phyloP scores from a whole-genome alignment of 1,139 yeast species.

The Kodamaea arcana region DNA sequence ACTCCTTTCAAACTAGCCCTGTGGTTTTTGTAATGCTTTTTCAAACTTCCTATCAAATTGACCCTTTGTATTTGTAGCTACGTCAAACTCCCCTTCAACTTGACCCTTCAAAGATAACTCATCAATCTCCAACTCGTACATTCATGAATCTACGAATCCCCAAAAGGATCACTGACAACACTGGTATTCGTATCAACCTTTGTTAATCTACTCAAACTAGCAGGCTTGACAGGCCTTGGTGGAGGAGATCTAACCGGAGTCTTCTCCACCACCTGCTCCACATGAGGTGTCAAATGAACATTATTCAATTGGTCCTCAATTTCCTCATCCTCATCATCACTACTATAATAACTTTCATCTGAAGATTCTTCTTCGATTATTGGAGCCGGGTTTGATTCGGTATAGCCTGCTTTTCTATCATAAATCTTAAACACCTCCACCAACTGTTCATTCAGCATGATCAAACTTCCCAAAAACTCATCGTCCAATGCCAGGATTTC shows the following conservation, averaged over 20 bases:
- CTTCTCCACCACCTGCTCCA: constrained; percentile 6
- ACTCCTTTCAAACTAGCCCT: too few species aligned
- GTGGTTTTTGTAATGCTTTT: too few species aligned
- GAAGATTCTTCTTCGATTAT: constrained; percentile 24
- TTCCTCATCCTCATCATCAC: constrained; percentile 39
- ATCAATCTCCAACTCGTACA: too few species aligned
- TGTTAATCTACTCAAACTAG: constrained; percentile 14
- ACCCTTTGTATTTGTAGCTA: too few species aligned
- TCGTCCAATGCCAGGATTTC: constrained; percentile 48
- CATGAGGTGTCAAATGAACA: too few species aligned
- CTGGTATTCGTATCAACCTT: constrained; percentile 25
- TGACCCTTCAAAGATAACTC: too few species aligned
- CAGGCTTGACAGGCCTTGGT: constrained; percentile 30
- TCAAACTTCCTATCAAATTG: too few species aligned
- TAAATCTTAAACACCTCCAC: constrained; percentile 68
- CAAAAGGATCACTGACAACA: constrained; percentile 61
- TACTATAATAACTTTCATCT: constrained; percentile 40
- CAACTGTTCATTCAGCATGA: constrained; percentile 85
- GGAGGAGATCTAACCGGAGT: constrained; percentile 26
- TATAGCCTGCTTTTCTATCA: constrained; percentile 47
- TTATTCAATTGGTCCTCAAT: constrained; percentile 26
- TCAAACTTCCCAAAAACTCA: constrained; percentile 78
- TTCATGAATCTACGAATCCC: too few species aligned
- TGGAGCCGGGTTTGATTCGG: constrained; percentile 36
- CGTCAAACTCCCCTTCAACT: too few species aligned